Percentiles rank a stretch among this genome's conserved stretches.
phyloP scores from a whole-genome alignment of 2,329 filamentous ascomycete genomes.

The Colletotrichum salicis region DNA sequence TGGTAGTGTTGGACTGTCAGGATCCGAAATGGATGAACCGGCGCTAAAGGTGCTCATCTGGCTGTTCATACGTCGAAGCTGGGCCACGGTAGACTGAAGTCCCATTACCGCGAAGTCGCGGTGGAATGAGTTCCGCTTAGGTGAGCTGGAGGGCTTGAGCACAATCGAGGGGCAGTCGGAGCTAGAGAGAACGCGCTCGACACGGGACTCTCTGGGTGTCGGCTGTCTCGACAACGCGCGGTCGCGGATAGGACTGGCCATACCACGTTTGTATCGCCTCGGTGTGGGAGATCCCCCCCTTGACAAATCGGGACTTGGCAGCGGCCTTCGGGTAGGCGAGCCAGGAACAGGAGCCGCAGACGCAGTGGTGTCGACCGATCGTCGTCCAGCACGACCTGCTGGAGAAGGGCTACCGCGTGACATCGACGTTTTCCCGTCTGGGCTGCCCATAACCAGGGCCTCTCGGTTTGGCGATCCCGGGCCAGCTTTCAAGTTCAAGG shows the following conservation, averaged over 20 bases:
- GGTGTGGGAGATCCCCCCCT: constrained; percentile 19
- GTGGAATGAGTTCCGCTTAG: constrained; percentile 9
- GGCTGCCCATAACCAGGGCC: constrained; percentile 3
- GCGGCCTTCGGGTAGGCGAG: background rate
- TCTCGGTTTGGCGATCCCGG: constrained; percentile 1
- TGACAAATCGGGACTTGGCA: constrained; percentile 13
- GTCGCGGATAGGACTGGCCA: constrained; percentile 18
- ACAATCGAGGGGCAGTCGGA: constrained; percentile 17
- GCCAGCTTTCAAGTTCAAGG: constrained; percentile 22
- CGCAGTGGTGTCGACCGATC: background rate
- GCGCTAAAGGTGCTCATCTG: constrained; percentile 57
- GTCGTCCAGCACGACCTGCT: background rate
- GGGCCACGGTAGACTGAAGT: constrained; percentile 52
- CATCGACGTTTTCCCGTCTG: background rate
- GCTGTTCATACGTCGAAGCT: constrained; percentile 69
- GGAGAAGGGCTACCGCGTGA: background rate
- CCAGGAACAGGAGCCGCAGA: background rate
- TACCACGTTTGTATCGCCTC: constrained; percentile 15
- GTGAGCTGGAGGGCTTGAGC: constrained; percentile 6
- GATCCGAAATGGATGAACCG: constrained; percentile 49
- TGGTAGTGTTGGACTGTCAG: constrained; percentile 52
- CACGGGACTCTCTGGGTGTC: background rate
- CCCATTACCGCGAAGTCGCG: constrained; percentile 27
- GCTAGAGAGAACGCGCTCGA: constrained; percentile 1
- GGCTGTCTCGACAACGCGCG: constrained; percentile 4